Base-by-base conservation (phyloP, 176 grass and related monocot species). In the Bolboschoenus planiculmis region DNA sequence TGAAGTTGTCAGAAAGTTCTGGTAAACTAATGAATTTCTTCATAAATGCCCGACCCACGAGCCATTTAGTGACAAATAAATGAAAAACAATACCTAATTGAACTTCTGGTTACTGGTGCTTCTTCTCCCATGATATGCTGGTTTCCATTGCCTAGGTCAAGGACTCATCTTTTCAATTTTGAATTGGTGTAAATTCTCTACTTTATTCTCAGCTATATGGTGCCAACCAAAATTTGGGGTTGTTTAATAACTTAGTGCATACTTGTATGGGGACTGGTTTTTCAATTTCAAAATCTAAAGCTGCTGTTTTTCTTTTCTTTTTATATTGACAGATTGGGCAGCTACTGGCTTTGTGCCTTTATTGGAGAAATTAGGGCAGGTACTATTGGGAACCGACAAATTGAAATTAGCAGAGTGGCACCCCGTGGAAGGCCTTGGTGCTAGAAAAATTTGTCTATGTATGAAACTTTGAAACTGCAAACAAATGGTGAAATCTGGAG, bases 11-110 rank as follows among this genome's bases (percentile, higher is more conserved):
- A 77, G 72, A 53, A 77, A 51, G 4, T 53, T 48, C 46, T 77
- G 72, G 72, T 77, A 77, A 77, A 34, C 13, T 53, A 31, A 50
- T 77, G 23, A 77, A 77, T 77, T 75, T 77, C 46, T 77, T 18
- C 72, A 53, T 77, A 53, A 77, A 77, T 77, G 72, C 15, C 72
- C 2, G 3, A 16, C 72, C 44, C 46, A 77, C 72, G n/a, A 53
- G 13, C 46, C 23, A 30, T 77, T 53, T 53, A 77, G 27, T 51
- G 24, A 20, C 1, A 13, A 70, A 4, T 77, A 20, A 77, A 31
- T 48, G 43, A 46, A 46, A 29, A 29, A 16, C 8, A 47, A 46
- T 29, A 21, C 16, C 21, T 71, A 44, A 37, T 11, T 23, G 63
- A 35, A 13, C n/a, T 47, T 26, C 21, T 57, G n/a, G 55, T n/a